Conservation (phyloP, 768 basidiomycete genomes). For the Suillus occidentalis region DNA sequence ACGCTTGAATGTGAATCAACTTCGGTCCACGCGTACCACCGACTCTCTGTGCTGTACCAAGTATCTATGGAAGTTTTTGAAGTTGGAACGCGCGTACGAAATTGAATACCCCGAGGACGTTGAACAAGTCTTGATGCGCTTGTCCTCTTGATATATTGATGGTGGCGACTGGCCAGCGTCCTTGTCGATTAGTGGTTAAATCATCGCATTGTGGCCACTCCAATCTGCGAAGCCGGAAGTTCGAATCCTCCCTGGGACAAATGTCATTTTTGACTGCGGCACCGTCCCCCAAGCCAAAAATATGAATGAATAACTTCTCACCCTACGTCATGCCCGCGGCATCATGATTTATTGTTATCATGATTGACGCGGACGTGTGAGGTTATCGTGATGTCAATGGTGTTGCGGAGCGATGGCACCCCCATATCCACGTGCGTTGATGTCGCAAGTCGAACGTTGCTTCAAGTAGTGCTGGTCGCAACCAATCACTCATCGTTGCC, state of each 20-base stretch:
- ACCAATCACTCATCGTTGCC: background rate
- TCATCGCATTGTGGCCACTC: conserved; percentile 40
- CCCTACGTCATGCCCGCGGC: background rate
- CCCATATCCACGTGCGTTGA: background rate
- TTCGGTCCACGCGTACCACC: too few species aligned
- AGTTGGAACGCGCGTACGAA: too few species aligned
- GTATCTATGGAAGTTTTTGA: too few species aligned
- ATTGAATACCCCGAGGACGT: background rate
- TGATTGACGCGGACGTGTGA: background rate
- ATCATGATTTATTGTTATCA: background rate
- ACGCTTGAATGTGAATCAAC: too few species aligned
- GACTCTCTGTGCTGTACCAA: too few species aligned
- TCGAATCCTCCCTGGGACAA: conserved; percentile 40
- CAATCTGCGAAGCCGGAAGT: conserved; percentile 41
- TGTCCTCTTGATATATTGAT: background rate
- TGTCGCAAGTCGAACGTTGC: background rate
- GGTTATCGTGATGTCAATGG: background rate
- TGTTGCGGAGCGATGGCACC: background rate
- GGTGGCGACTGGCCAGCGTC: conserved; percentile 16
- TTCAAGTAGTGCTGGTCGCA: background rate
- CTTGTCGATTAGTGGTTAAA: conserved; percentile 48
- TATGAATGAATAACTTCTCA: background rate
- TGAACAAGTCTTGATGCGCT: background rate
- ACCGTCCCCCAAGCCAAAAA: too few species aligned
- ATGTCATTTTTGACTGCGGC: background rate